phyloP scores from a whole-genome alignment of 2,329 filamentous ascomycete species.

The Colletotrichum euphorbiae region DNA sequence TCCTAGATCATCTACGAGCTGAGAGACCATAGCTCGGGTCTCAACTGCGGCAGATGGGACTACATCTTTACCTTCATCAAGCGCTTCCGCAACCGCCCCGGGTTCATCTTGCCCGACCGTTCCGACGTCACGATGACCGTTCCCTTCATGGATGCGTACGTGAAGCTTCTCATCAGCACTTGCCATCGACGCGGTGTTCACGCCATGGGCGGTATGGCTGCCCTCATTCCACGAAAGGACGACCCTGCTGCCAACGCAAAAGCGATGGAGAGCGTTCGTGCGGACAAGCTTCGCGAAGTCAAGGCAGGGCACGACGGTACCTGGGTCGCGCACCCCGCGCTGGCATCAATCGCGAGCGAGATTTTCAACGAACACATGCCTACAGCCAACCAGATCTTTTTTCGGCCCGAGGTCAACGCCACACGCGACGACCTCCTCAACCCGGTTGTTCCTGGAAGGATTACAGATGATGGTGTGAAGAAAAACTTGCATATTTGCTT shows the following conservation, averaged over 20 bases:
- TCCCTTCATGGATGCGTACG: constrained; percentile 92
- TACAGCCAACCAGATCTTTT: constrained; percentile 88
- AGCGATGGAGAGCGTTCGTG: constrained; percentile 86
- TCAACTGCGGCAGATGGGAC: constrained; percentile 95
- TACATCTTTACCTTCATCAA: constrained; percentile 97
- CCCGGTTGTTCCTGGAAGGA: constrained; percentile 87
- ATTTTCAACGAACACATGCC: constrained; percentile 96
- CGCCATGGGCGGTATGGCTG: constrained; percentile 94
- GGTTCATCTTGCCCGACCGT: constrained; percentile 89
- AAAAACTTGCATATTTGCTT: constrained; percentile 93
- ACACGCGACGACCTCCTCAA: constrained; percentile 86
- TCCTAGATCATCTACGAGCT: constrained; percentile 87
- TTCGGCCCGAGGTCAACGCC: constrained; percentile 82
- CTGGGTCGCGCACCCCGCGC: constrained; percentile 90
- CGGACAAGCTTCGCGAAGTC: constrained; percentile 90
- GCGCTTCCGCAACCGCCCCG: constrained; percentile 88
- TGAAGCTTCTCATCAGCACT: constrained; percentile 88
- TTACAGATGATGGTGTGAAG: constrained; percentile 88
- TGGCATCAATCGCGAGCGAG: constrained; percentile 83
- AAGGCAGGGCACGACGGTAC: constrained; percentile 88
- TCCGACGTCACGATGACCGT: constrained; percentile 89
- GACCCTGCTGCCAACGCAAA: constrained; percentile 84
- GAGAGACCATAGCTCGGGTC: constrained; percentile 85
- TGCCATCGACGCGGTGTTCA: constrained; percentile 90
- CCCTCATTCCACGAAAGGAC: constrained; percentile 93